Evolutionary conservation across 805 yeast genomes (phyloP).

Genomic region (Sporopachydermia quercuum): DNA sequence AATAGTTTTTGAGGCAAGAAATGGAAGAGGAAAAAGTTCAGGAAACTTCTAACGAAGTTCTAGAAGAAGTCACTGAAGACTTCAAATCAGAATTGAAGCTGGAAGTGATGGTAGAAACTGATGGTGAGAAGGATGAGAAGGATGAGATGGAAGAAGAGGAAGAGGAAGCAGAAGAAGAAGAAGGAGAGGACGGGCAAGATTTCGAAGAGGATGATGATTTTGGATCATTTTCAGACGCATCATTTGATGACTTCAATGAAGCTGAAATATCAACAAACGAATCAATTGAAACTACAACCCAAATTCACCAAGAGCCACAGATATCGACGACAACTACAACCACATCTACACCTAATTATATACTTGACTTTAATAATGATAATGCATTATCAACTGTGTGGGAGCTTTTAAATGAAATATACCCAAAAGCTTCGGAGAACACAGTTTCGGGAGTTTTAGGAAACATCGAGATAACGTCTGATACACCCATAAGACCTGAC

Average conservation of each 20-base stretch:
- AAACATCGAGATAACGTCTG: too few species aligned
- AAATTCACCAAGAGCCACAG: conserved; percentile 3
- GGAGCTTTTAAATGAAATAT: not conserved
- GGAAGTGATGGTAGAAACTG: too few species aligned
- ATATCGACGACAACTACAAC: not conserved
- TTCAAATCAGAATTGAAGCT: too few species aligned
- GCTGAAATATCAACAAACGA: conserved; percentile 2
- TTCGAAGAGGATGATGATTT: not conserved
- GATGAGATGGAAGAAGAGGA: not conserved
- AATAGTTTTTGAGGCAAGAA: too few species aligned
- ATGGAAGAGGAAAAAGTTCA: too few species aligned
- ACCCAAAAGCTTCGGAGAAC: too few species aligned
- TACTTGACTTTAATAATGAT: conserved; percentile 1
- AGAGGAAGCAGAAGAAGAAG: not conserved
- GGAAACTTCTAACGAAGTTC: too few species aligned
- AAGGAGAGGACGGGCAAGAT: not conserved
- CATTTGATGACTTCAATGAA: conserved; percentile 1
- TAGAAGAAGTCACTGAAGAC: too few species aligned
- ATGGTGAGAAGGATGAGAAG: not conserved
- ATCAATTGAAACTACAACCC: not conserved
- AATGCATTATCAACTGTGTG: not conserved
- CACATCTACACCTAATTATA: not conserved
- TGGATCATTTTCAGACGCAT: conserved; percentile 3
- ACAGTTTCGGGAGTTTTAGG: too few species aligned
- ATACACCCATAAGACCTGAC: too few species aligned